Evolutionary conservation across 768 basidiomycete genomes (phyloP).

Genomic region (Pleurotus djamor): DNA sequence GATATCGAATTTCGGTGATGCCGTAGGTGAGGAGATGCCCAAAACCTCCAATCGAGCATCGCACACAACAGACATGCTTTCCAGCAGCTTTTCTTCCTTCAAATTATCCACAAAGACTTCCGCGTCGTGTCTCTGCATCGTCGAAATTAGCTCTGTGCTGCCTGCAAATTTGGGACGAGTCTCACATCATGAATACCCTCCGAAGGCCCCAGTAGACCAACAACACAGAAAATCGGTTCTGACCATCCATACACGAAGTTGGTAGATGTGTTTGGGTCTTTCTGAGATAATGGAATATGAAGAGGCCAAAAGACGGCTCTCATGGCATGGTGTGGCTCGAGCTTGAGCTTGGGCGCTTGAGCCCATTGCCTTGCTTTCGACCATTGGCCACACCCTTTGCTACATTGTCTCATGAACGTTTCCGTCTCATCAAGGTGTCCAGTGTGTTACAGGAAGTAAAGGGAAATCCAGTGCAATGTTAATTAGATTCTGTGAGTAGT

Average conservation of each 20-base stretch:
- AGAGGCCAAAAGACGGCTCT: conserved; percentile 57
- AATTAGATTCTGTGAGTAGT: no score
- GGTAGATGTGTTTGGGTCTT: conserved; percentile 29
- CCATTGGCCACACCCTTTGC: neutral
- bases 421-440: no score
- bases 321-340: neutral
- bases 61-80: conserved; percentile 18
- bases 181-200: conserved; percentile 26
- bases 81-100: conserved; percentile 23
- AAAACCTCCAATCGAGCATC: conserved; percentile 30
- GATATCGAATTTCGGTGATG: conserved; percentile 8
- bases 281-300: neutral
- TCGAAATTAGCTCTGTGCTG: conserved; percentile 7
- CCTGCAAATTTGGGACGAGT: conserved; percentile 14
- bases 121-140: conserved; percentile 15
- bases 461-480: no score
- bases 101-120: conserved; percentile 12
- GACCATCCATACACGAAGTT: conserved; percentile 65
- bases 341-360: neutral
- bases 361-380: neutral
- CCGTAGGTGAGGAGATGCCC: conserved; percentile 22
- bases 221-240: conserved; percentile 45
- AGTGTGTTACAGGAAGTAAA: no score
- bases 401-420: no score
- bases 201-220: conserved; percentile 38